Evolutionary conservation across 2,329 filamentous ascomycete genomes (phyloP), one percentile per base, ranked within the genome.

Genomic region (Ilyonectria destructans): DNA sequence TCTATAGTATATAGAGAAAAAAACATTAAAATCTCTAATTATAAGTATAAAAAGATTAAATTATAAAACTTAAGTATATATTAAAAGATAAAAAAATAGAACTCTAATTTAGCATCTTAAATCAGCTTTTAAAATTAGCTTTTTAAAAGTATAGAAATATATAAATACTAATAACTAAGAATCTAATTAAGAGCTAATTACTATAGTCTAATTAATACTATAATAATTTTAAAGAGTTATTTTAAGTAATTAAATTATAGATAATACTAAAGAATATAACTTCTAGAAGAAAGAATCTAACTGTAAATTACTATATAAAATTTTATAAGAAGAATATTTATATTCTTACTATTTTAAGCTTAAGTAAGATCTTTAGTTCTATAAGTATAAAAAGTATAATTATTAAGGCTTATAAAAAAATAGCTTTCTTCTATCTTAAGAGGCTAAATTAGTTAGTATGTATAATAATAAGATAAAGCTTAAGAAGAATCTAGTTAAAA

Each of bases 301-400:
- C 15, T 48, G 7, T n/a, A 48, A n/a, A 48, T 48, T 48, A n/a
- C 21, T 48, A 48, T 48, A 48, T n/a, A 48, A 48, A 48, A 48
- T 48, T 48, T 48, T 48, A 48, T 48, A 48, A 48, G 21, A n/a
- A 48, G 17, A 7, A n/a, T 48, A 48, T n/a, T 48, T 48, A 48
- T n/a, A 48, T n/a, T 48, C 15, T 48, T 35, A 48, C 17, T n/a
- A 48, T n/a, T 7, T 48, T 48, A 48, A n/a, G 15, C 15, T n/a
- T 48, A 48, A 48, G 15, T 48, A 48, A n/a, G 17, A 7, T 48
- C 15, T 7, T n/a, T 48, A 48, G 15, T 7, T 48, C 21, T n/a
- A 48, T 48, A 48, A 48, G 15, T 48, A 48, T 48, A 48, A 48
- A 48, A n/a, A 48, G 21, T n/a, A 48, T 48, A 48, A 48, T 48